Evolutionary conservation across 1,284 basidiomycete genomes (phyloP).

Genomic region (Cryptococcus wingfieldii): DNA sequence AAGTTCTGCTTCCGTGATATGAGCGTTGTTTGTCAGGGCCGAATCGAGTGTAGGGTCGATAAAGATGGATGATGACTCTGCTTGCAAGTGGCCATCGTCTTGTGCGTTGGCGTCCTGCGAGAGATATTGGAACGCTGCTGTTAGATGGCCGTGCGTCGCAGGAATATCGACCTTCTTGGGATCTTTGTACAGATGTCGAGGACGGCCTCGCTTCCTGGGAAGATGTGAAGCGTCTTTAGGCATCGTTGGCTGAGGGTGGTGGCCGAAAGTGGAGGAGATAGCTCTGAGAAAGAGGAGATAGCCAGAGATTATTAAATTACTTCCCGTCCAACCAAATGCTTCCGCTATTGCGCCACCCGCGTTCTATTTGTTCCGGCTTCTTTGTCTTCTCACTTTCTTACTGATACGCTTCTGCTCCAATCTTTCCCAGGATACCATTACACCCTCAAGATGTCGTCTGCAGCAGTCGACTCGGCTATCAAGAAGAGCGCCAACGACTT

Average conservation of each 20-base stretch:
- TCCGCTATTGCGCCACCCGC: background rate
- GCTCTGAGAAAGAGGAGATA: background rate
- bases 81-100: too few relatives aligned
- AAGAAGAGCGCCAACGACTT: slow-evolving; percentile 27
- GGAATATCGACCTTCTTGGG: background rate
- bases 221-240: background rate
- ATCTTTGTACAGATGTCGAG: background rate
- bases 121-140: too few relatives aligned
- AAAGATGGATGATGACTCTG: too few relatives aligned
- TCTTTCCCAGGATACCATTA: background rate
- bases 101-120: too few relatives aligned
- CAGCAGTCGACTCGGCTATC: slow-evolving; percentile 22
- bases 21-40: too few relatives aligned
- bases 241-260: background rate
- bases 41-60: too few relatives aligned
- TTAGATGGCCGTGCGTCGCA: too few relatives aligned
- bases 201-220: background rate
- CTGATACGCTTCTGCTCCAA: background rate
- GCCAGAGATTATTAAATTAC: background rate
- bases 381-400: background rate
- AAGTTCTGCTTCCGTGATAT: too few relatives aligned
- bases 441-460: background rate
- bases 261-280: background rate
- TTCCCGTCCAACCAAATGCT: background rate
- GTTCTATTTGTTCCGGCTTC: background rate